phyloP scores from a whole-genome alignment of 2,329 filamentous ascomycete species.

The Fusarium redolens region DNA sequence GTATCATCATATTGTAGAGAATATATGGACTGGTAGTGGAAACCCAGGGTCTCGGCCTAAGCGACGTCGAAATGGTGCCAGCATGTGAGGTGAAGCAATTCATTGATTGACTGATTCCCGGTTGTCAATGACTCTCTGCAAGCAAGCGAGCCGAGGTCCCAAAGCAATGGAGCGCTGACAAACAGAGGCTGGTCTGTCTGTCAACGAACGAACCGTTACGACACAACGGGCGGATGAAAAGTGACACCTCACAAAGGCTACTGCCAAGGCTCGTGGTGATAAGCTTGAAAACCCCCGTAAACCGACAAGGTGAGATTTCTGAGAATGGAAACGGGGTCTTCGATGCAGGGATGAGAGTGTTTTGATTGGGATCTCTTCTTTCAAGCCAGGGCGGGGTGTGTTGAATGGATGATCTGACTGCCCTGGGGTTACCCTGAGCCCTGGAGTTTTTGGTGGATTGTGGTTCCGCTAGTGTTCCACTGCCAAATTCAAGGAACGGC shows the following conservation, averaged over 20 bases:
- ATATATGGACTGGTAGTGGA: background rate
- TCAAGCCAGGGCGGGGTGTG: conserved; percentile 15
- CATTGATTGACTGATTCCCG: conserved; percentile 5
- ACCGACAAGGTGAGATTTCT: conserved; percentile 4
- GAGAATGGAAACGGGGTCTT: conserved; percentile 1
- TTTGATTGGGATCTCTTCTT: conserved; percentile 22
- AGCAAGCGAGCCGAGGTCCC: conserved; percentile 24
- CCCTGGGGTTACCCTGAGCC: background rate
- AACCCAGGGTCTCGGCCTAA: background rate
- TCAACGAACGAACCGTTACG: conserved; percentile 7
- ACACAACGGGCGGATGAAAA: conserved; percentile 5
- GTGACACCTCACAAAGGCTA: conserved; percentile 26
- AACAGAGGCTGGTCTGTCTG: background rate
- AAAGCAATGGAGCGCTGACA: conserved; percentile 5
- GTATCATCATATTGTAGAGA: background rate
- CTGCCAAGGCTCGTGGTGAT: conserved; percentile 4
- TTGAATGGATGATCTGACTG: conserved; percentile 32
- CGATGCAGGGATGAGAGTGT: conserved; percentile 16
- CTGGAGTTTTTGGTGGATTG: conserved; percentile 3
- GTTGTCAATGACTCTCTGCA: background rate
- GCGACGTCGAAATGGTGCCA: conserved; percentile 7
- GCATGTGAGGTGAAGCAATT: background rate
- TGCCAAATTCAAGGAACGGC: conserved; percentile 19
- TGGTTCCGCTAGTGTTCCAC: conserved; percentile 15
- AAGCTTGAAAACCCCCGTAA: conserved; percentile 7